Conservation (phyloP, 352 stramenopile genomes). For the Phytophthora ohioensis region DNA sequence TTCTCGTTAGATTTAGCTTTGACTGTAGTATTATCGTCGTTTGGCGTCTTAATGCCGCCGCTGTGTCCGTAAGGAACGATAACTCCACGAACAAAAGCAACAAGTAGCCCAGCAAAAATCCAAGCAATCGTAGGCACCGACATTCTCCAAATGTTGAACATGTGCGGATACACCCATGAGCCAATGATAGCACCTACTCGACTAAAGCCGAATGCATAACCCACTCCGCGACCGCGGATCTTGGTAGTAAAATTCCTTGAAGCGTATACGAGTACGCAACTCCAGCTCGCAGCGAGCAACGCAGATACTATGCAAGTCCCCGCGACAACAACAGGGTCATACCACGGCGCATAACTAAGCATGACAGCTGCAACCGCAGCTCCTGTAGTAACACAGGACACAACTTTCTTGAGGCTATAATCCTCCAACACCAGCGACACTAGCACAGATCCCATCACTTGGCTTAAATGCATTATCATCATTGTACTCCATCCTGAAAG, state of each 20-base stretch:
- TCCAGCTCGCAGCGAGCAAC: slow-evolving; percentile 30
- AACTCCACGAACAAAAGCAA: slow-evolving; percentile 4
- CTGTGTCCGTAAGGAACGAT: background rate
- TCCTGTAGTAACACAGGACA: slow-evolving; percentile 13
- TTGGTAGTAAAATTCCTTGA: slow-evolving; percentile 15
- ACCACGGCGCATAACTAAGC: slow-evolving; percentile 25
- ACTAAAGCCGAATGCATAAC: slow-evolving; percentile 29
- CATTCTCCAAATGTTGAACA: slow-evolving; percentile 38
- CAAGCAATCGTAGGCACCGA: slow-evolving; percentile 27
- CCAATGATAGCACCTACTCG: slow-evolving; percentile 19
- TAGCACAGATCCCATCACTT: slow-evolving; percentile 30
- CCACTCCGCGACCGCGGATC: slow-evolving; percentile 27
- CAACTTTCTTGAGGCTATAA: slow-evolving; percentile 11
- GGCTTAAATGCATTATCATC: slow-evolving; percentile 10
- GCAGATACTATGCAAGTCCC: slow-evolving; percentile 15
- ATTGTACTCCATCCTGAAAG: slow-evolving; percentile 29
- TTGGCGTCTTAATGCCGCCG: too few species aligned
- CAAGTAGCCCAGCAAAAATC: slow-evolving; percentile 23
- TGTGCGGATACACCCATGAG: slow-evolving; percentile 30
- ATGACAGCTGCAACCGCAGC: slow-evolving; percentile 4
- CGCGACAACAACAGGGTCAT: slow-evolving; percentile 12
- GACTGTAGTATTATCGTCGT: too few species aligned
- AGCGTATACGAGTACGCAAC: slow-evolving; percentile 27
- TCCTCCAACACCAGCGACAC: slow-evolving; percentile 18
- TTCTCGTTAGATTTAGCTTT: too few species aligned